A percentile compares a stretch with the other conserved stretches of the same genome.
Evolutionary conservation across 257 asterid genomes (phyloP).

Genomic region (Mentha longifolia): DNA sequence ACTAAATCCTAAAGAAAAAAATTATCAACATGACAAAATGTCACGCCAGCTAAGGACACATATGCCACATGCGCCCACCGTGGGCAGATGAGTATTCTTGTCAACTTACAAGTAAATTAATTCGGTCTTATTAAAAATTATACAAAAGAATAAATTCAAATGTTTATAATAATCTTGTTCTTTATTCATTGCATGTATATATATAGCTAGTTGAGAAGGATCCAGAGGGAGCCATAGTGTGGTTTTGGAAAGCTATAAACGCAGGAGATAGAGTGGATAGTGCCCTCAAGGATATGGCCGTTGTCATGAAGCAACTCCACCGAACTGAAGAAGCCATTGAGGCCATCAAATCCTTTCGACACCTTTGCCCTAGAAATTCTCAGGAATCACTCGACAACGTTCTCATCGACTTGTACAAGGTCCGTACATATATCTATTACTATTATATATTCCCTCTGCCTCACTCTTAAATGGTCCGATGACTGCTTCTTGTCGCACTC

Average conservation of each 20-base stretch:
- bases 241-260: slow-evolving; percentile 85
- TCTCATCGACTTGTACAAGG: slow-evolving; percentile 86
- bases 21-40: no score
- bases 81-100: no score
- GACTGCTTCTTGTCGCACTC: no score
- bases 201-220: slow-evolving; percentile 70
- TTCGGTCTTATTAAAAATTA: no score
- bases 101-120: no score
- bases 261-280: slow-evolving; percentile 76
- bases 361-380: slow-evolving; percentile 59
- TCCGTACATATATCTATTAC: neutral
- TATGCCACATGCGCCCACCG: no score
- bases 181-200: no score
- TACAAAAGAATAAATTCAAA: no score
- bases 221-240: slow-evolving; percentile 62
- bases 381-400: slow-evolving; percentile 83
- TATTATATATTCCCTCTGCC: neutral
- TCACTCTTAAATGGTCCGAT: no score
- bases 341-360: slow-evolving; percentile 65
- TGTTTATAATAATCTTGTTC: no score
- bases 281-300: slow-evolving; percentile 87
- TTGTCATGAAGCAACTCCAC: slow-evolving; percentile 79
- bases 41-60: no score
- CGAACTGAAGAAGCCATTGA: slow-evolving; percentile 76
- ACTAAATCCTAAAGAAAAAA: no score